Base-by-base conservation (phyloP, 768 basidiomycete genomes). In the Lactarius sp. region DNA sequence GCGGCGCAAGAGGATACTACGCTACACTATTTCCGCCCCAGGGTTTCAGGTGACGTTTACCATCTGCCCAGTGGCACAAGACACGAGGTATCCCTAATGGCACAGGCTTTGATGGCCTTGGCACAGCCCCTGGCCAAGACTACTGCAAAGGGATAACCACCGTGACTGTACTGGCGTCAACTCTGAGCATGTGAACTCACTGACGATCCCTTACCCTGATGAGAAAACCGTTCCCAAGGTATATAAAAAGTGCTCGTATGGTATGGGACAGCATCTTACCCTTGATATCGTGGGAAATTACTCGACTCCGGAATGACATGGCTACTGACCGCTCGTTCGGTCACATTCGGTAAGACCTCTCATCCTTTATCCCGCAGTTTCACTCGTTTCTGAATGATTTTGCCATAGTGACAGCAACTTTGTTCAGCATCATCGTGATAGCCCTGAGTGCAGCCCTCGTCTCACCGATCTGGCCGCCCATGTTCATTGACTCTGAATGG, bases 391-490 rank as follows among this genome's bases (percentile, higher is more conserved):
- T 64, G 34, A 56, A 52, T 27, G 6, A 0, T 10, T 6, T 51
- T 13, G 5, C 14, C 47, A 16, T 18, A 65, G 64, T 22, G n/a
- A 64, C 64, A 6, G 36, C 61, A 33, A 18, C 49, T 27, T 8
- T 73, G 9, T 73, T 76, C 56, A 69, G 75, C 4, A 0, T 76
- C 37, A 69, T 79, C 52, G 73, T 68, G 20, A 58, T 79, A 22
- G 1, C 2, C 13, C 1, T 77, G n/a, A n/a, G n/a, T 6, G 77
- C 70, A 14, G 49, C 70, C 58, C 51, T 77, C 37, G 67, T 72
- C 58, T 64, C 70, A 10, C 56, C 70, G 56, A 69, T n/a, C 71
- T n/a, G n/a, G n/a, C n/a, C n/a, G n/a, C n/a, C n/a, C n/a, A n/a
- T n/a, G n/a, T n/a, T n/a, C n/a, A n/a, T n/a, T n/a, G n/a, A n/a